Base-by-base conservation (phyloP, 768 basidiomycete species). In the Tricholoma saponaceum region DNA sequence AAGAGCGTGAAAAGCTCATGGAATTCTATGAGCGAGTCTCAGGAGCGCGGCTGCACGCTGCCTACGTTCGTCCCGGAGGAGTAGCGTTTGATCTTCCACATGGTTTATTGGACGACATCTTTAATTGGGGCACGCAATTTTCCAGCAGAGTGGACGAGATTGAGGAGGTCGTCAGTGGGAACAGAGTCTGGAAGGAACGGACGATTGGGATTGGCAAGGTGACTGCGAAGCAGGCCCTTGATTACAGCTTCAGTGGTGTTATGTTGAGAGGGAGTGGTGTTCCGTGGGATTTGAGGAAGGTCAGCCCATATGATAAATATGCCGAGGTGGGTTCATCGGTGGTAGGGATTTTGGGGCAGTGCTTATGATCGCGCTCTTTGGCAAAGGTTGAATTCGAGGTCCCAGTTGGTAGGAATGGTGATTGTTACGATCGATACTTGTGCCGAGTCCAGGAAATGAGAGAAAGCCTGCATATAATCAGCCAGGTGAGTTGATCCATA, bases 21-120 rank as follows among this genome's bases (percentile, higher is more conserved):
- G 96, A 99, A 70, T 99, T 98, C 76, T 99, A 99, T 72, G 96
- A 99, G 75, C 94, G 96, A 56, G 96, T 98, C 39, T 98, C 95
- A 8, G 96, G 96, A 62, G 96, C 96, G 4, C 95, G 96, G 55
- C 82, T 99, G 66, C 96, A 99, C 67, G 87, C 94, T 5, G 96
- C 96, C n/a, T 99, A 98, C 70, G 89, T 98, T 50, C 90, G 96
- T 59, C 96, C 96, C 1, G 96, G 96, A 59, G 96, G 96, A 65
- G 96, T 99, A 50, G 96, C 96, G 1, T 98, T 95, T 69, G 96
- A 99, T 68, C 79, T 99, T 46, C 96, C 96, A 10, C 95, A 98
- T 63, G 96, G 96, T n/a, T 78, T 99, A n/a, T 83, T 99, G 33
- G 91, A 98, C 64, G 96, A 99, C 72, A 97, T 99, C 68, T 92